These are phyloP conservation scores for Arthrobotrys sinensis DNA, from an alignment of 2,329 filamentous ascomycete species.

Conservation along the genomic window DNA sequence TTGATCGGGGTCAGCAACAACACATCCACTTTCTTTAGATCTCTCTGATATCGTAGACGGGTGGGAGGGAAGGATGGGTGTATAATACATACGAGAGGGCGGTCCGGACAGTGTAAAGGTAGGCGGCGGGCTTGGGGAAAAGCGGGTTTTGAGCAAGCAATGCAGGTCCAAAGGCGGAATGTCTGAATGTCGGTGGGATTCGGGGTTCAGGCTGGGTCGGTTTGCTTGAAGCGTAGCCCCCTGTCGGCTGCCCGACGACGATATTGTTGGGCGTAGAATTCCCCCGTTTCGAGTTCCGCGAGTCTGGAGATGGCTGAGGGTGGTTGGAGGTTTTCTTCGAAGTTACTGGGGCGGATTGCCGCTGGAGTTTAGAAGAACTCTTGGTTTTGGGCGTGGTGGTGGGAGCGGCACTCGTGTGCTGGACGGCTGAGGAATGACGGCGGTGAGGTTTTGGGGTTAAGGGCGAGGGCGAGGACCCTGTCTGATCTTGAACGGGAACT, in stretches of 20 bases:
- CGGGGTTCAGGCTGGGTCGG: conserved; percentile 50
- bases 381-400: conserved; percentile 19
- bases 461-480: conserved; percentile 53
- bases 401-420: conserved; percentile 28
- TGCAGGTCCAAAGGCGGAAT: conserved; percentile 55
- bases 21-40: conserved; percentile 15
- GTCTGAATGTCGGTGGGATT: conserved; percentile 44
- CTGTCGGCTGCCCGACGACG: conserved; percentile 53
- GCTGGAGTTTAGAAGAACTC: conserved; percentile 24
- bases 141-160: conserved; percentile 47
- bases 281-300: conserved; percentile 22
- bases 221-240: conserved; percentile 57
- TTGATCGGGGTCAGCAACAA: conserved; percentile 48
- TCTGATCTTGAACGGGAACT: conserved; percentile 29
- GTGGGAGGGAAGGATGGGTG: not conserved
- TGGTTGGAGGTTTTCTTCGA: conserved; percentile 41
- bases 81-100: conserved; percentile 51
- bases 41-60: not conserved
- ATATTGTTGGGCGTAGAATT: conserved; percentile 24
- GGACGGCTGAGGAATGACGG: conserved; percentile 51
- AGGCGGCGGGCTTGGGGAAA: conserved; percentile 60
- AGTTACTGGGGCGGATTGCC: conserved; percentile 35
- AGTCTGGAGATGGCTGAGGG: conserved; percentile 34
- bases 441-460: conserved; percentile 29
- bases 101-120: conserved; percentile 53